Evolutionary conservation across 768 basidiomycete genomes (phyloP).

Genomic region (Pulveroboletus sp.): DNA sequence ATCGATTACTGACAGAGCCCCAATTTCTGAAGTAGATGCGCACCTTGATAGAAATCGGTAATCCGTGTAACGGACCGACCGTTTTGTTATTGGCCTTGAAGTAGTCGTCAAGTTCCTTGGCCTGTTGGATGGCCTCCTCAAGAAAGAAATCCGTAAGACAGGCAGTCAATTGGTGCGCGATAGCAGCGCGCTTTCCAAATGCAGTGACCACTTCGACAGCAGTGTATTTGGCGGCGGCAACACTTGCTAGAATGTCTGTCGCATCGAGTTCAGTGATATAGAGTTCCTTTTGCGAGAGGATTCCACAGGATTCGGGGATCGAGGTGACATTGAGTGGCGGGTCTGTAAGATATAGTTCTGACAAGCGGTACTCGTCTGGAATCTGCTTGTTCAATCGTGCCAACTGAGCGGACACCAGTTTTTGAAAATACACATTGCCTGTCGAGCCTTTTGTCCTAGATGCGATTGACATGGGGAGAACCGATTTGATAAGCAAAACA

Average conservation of each 20-base stretch:
- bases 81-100: conserved; percentile 36
- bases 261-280: conserved; percentile 37
- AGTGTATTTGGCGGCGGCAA: conserved; percentile 30
- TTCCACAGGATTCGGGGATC: conserved; percentile 31
- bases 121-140: conserved; percentile 38
- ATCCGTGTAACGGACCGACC: conserved; percentile 43
- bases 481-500: neutral
- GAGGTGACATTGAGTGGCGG: conserved; percentile 32
- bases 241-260: conserved; percentile 28
- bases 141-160: conserved; percentile 46
- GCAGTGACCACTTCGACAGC: conserved; percentile 41
- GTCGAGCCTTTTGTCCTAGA: conserved; percentile 21
- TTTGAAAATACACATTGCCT: conserved; percentile 20
- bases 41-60: conserved; percentile 42
- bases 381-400: conserved; percentile 25
- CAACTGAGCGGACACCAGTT: conserved; percentile 16
- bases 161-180: conserved; percentile 46
- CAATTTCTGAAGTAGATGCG: neutral
- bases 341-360: conserved; percentile 14
- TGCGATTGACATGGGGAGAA: conserved; percentile 16
- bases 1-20: neutral
- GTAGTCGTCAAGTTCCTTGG: conserved; percentile 41
- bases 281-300: conserved; percentile 32
- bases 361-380: conserved; percentile 17
- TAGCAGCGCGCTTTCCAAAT: conserved; percentile 48